Base-by-base conservation (phyloP, 176 grass and related monocot species). In the Oryza australiensis region DNA sequence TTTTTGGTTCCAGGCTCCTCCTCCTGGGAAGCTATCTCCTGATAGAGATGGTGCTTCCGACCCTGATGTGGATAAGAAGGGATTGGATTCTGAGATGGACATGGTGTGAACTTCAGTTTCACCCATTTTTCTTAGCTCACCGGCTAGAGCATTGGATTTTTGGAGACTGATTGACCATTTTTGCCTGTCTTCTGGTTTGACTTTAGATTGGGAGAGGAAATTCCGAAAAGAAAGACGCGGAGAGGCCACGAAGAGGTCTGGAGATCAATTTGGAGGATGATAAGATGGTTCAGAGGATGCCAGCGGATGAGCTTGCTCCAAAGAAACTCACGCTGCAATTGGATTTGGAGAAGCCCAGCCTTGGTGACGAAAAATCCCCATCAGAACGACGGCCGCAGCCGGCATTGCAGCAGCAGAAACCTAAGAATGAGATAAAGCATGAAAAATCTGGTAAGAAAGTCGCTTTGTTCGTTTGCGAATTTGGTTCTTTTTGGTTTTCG, bases 21-120 rank as follows among this genome's bases (percentile, higher is more conserved):
- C 95, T 84, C 88, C 96, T 84, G 96, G 93, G 91, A 98, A 98
- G 87, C 72, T 95, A 88, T 98, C 96, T 88, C 89, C 93, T 83
- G 93, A 96, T 70, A 87, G 88, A 76, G 97, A 96, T 83, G 89
- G 87, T 70, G 77, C 83, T 26, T 88, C 83, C 84, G 86, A 97
- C 79, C 88, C 82, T 79, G 85, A 96, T 83, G 51, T 70, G 60
- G 85, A 92, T 93, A 92, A 90, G 73, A 90, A 91, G 87, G 72
- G 80, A 84, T 80, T 73, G 85, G 80, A 84, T 85, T 88, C 93
- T 89, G 89, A 88, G 79, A 87, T 88, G 62, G 88, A 96, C 76
- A 84, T 94, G 97, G 97, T 96, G 64, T 33, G 83, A 66, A 87
- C 49, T 79, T 83, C 16, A 64, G 75, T 83, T 83, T 83, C 63